Evolutionary conservation across 352 stramenopile genomes (phyloP).

Genomic region (Phytophthora meadii): DNA sequence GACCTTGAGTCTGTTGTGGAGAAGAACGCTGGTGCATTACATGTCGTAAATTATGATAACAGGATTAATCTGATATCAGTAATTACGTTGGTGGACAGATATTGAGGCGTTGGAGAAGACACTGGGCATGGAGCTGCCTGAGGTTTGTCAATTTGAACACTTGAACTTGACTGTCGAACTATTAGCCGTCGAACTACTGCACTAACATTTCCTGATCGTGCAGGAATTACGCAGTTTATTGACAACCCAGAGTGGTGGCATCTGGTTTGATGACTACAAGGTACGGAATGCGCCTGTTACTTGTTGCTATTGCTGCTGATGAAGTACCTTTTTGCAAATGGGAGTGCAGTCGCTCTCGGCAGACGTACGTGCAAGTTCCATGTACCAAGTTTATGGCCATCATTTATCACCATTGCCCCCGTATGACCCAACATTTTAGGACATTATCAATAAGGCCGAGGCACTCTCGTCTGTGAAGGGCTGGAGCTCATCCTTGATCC

Average conservation of each 20-base stretch:
- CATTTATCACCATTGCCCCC: not conserved
- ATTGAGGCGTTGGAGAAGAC: slow-evolving; percentile 79
- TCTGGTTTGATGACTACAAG: slow-evolving; percentile 90
- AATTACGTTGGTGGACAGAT: slow-evolving; percentile 42
- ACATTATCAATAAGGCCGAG: slow-evolving; percentile 65
- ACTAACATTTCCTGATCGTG: not conserved
- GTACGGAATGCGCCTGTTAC: slow-evolving; percentile 10
- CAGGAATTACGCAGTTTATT: slow-evolving; percentile 72
- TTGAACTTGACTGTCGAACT: not conserved
- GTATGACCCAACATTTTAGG: slow-evolving; percentile 36
- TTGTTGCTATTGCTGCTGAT: slow-evolving; percentile 6
- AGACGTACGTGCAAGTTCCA: slow-evolving; percentile 40
- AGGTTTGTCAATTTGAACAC: slow-evolving; percentile 31
- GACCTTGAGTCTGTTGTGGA: slow-evolving; percentile 55
- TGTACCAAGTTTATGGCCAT: not conserved
- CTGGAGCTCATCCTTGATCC: slow-evolving; percentile 70
- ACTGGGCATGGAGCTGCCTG: slow-evolving; percentile 63
- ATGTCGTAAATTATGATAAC: not conserved
- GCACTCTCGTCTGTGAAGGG: slow-evolving; percentile 48
- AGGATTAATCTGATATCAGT: not conserved
- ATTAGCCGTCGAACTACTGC: not conserved
- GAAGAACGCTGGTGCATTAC: slow-evolving; percentile 49
- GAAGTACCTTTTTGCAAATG: slow-evolving; percentile 3
- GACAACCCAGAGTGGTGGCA: slow-evolving; percentile 75
- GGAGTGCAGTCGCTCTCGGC: slow-evolving; percentile 58